Conservation (phyloP, 805 yeast species). For the Candida michaelii region DNA sequence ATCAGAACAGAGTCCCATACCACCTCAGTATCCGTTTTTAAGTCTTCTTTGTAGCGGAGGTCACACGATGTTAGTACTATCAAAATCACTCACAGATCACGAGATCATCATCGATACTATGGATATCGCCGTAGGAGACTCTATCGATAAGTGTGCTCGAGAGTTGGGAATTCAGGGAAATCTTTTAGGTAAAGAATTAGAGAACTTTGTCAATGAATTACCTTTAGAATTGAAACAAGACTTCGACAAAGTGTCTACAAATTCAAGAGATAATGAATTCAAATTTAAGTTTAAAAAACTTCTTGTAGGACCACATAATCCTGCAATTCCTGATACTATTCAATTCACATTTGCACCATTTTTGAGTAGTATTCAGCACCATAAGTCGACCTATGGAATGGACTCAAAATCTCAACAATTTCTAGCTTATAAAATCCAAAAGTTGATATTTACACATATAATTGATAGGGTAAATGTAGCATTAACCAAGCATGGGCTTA, state of each 20-base stretch:
- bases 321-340: conserved; percentile 25
- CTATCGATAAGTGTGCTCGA: conserved; percentile 89
- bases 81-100: conserved; percentile 62
- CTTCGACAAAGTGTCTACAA: conserved; percentile 22
- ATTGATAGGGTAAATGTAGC: conserved; percentile 60
- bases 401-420: conserved; percentile 40
- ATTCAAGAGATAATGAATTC: conserved; percentile 23
- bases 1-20: conserved; percentile 10
- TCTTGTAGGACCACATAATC: conserved; percentile 30
- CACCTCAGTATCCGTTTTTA: conserved; percentile 64
- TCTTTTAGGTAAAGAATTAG: conserved; percentile 86
- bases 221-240: conserved; percentile 26
- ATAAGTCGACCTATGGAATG: conserved; percentile 12
- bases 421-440: conserved; percentile 61
- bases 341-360: conserved; percentile 79
- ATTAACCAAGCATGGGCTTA: conserved; percentile 33
- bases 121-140: conserved; percentile 93
- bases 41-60: conserved; percentile 90
- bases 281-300: conserved; percentile 31
- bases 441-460: conserved; percentile 69
- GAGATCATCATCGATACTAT: conserved; percentile 69
- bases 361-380: conserved; percentile 50
- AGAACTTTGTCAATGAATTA: conserved; percentile 45
- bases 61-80: conserved; percentile 83
- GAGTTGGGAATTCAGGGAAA: conserved; percentile 76